phyloP scores from a whole-genome alignment of 2,329 filamentous ascomycete species.

The Phaeosphaeriaceae sp. region DNA sequence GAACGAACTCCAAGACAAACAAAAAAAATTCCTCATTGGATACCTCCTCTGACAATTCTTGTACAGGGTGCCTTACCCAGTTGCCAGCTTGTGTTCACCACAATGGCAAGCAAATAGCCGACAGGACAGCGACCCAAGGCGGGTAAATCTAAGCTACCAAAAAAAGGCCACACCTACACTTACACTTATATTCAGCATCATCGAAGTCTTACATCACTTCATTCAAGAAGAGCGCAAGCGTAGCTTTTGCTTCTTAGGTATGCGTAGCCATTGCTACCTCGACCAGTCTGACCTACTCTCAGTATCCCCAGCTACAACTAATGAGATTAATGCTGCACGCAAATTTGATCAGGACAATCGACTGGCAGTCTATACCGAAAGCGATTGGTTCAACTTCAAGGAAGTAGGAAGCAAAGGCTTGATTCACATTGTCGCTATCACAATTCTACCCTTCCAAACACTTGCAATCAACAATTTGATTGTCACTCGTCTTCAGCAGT shows the following conservation, averaged over 20 bases:
- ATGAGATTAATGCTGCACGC: not conserved
- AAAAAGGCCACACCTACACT: not conserved
- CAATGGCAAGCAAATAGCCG: too few relatives aligned
- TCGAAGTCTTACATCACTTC: slow-evolving; percentile 14
- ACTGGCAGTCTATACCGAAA: not conserved
- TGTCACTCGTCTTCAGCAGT: slow-evolving; percentile 2
- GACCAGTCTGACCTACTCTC: slow-evolving; percentile 10
- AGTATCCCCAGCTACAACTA: slow-evolving; percentile 2
- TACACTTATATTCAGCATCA: not conserved
- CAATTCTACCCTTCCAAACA: not conserved
- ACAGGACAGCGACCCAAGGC: not conserved
- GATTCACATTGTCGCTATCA: slow-evolving; percentile 7
- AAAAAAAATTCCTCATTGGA: too few relatives aligned
- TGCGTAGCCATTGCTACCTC: slow-evolving; percentile 14
- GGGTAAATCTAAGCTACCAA: too few relatives aligned
- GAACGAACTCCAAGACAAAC: too few relatives aligned
- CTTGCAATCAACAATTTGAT: not conserved
- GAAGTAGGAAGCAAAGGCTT: slow-evolving; percentile 1
- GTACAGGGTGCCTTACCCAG: too few relatives aligned
- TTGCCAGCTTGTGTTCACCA: too few relatives aligned
- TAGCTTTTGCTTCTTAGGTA: slow-evolving; percentile 21
- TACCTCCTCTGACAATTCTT: too few relatives aligned
- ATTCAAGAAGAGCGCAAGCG: slow-evolving; percentile 15
- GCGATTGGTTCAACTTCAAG: slow-evolving; percentile 14
- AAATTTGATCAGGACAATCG: not conserved